Evolutionary conservation across 176 grass and related monocot species (phyloP).

Genomic region (Saccharum officinarum): DNA sequence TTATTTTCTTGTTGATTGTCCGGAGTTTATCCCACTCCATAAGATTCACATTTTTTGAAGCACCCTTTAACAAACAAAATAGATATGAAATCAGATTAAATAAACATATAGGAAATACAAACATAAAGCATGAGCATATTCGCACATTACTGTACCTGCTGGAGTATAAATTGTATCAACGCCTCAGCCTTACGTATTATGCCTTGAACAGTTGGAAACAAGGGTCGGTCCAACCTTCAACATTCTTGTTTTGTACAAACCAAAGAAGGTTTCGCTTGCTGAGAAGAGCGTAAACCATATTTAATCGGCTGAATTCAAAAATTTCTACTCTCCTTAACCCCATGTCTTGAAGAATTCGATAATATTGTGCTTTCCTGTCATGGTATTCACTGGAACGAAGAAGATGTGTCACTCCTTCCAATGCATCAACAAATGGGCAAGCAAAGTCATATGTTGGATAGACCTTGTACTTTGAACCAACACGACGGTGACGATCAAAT

Average conservation of each 20-base stretch:
- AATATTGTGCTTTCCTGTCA: not conserved
- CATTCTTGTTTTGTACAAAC: not conserved
- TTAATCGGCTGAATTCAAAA: not conserved
- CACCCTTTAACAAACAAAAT: not conserved
- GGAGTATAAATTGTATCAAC: not conserved
- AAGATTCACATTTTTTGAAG: not conserved
- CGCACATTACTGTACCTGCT: not conserved
- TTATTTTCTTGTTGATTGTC: not conserved
- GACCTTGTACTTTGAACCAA: not conserved
- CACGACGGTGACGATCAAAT: not conserved
- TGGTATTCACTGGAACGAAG: not conserved
- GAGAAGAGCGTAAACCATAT: not conserved
- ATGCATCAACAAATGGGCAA: not conserved
- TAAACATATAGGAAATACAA: not conserved
- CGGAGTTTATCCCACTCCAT: not conserved
- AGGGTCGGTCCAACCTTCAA: not conserved
- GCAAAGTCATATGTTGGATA: not conserved
- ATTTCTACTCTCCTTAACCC: not conserved
- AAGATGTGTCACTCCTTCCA: not conserved
- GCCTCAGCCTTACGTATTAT: not conserved
- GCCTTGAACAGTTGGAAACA: not conserved
- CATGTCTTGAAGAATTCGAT: not conserved
- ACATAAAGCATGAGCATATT: not conserved
- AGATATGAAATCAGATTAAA: not conserved
- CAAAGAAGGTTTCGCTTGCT: not conserved